A percentile compares a stretch with the other conserved stretches of the same genome.
These are phyloP conservation scores for Phytophthora brassicae DNA, from an alignment of 352 stramenopile genomes.

Conservation along the genomic window DNA sequence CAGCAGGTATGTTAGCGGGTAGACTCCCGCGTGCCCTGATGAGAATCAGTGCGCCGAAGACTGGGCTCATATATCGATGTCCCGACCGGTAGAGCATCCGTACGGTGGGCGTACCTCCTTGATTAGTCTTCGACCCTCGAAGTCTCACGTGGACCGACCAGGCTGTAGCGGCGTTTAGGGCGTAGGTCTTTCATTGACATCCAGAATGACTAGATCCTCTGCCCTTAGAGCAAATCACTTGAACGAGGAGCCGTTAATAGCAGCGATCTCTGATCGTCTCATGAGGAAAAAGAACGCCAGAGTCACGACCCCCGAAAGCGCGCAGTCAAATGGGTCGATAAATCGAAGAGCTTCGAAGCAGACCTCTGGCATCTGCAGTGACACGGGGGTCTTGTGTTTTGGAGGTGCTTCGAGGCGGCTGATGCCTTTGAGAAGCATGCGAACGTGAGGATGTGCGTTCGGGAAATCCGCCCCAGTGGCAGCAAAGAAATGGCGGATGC, in stretches of 20 bases:
- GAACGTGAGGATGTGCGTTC: constrained; percentile 3
- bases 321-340: constrained; percentile 6
- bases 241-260: background rate
- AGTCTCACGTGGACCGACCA: constrained; percentile 5
- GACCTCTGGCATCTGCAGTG: background rate
- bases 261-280: constrained; percentile 1
- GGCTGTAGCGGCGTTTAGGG: background rate
- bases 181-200: background rate
- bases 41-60: constrained; percentile 1
- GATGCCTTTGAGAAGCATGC: constrained; percentile 14
- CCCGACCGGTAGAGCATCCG: constrained; percentile 7
- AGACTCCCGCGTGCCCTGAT: background rate
- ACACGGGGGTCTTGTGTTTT: constrained; percentile 7
- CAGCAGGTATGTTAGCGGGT: background rate
- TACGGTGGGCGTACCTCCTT: background rate
- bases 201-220: background rate
- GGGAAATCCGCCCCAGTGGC: background rate
- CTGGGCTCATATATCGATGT: constrained; percentile 1
- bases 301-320: constrained; percentile 9
- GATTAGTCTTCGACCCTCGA: constrained; percentile 3
- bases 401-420: background rate
- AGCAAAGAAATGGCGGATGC: constrained; percentile 5
- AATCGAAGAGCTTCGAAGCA: background rate
- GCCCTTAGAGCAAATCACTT: constrained; percentile 6
- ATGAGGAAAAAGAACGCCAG: constrained; percentile 17